Conservation (phyloP, 1,284 basidiomycete species). For the Sporisorium reilianum region DNA sequence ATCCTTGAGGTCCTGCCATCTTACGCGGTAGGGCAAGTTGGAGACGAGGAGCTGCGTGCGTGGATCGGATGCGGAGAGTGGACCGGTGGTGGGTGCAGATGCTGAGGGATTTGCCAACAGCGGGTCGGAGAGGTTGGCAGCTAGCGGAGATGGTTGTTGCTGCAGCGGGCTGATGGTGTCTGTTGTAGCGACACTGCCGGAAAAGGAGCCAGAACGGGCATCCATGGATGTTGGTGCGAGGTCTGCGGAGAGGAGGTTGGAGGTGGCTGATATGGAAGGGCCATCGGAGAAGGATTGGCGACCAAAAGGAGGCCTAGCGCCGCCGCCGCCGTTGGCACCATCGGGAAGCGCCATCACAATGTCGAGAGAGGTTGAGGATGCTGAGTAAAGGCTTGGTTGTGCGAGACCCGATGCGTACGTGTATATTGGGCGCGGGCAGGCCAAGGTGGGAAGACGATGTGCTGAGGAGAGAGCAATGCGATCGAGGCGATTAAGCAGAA, state of each 20-base stretch:
- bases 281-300: conserved; percentile 56
- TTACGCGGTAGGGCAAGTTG: conserved; percentile 69
- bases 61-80: conserved; percentile 75
- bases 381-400: too few relatives aligned
- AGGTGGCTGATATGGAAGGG: conserved; percentile 14
- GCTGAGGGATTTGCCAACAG: conserved; percentile 2
- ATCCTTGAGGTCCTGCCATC: conserved; percentile 70
- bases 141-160: background rate
- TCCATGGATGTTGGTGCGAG: conserved; percentile 14
- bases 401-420: background rate
- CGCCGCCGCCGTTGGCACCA: conserved; percentile 1
- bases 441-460: conserved; percentile 1
- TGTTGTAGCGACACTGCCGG: conserved; percentile 15
- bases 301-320: conserved; percentile 34
- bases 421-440: background rate
- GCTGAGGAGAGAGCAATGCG: background rate
- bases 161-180: conserved; percentile 11
- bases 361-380: too few relatives aligned
- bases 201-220: conserved; percentile 28
- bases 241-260: conserved; percentile 21
- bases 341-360: conserved; percentile 4
- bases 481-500: background rate
- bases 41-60: conserved; percentile 76
- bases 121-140: conserved; percentile 3
- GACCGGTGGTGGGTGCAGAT: conserved; percentile 43